Conservation (phyloP, 2,329 filamentous ascomycete genomes). For the Dactylellina haptotyla region DNA sequence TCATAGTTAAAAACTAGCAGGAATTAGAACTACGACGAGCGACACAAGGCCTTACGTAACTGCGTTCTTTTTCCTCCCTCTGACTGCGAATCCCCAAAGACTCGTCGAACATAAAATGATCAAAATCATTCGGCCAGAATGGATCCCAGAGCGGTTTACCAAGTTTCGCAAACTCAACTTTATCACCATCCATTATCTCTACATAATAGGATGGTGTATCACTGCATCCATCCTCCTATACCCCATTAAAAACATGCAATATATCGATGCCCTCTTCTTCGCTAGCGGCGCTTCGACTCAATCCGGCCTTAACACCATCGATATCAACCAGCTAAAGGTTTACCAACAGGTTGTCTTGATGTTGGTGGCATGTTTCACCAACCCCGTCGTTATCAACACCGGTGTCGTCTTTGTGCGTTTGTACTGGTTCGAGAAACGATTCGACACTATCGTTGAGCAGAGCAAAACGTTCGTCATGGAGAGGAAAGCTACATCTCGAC, state of each 20-base stretch:
- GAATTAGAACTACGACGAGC: too few relatives aligned
- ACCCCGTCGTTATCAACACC: conserved; percentile 84
- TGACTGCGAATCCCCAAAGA: background rate
- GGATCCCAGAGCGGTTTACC: conserved; percentile 25
- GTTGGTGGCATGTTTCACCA: conserved; percentile 76
- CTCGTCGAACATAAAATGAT: conserved; percentile 20
- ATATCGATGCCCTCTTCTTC: conserved; percentile 90
- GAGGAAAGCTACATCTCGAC: conserved; percentile 35
- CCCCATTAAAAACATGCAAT: conserved; percentile 71
- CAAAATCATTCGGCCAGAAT: conserved; percentile 31
- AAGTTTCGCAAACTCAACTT: conserved; percentile 73
- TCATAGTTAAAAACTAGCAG: too few relatives aligned
- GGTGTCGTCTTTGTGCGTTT: conserved; percentile 90
- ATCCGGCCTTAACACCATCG: conserved; percentile 82
- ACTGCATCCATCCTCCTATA: conserved; percentile 82
- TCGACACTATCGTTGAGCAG: conserved; percentile 73
- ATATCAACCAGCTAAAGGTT: conserved; percentile 74
- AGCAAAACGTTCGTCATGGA: conserved; percentile 34
- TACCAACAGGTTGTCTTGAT: conserved; percentile 80
- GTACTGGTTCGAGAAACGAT: conserved; percentile 98
- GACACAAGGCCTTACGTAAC: too few relatives aligned
- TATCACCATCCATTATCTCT: conserved; percentile 80
- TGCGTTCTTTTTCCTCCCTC: background rate
- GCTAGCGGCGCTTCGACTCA: conserved; percentile 87
- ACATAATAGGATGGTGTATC: conserved; percentile 76